Evolutionary conservation across 2,329 filamentous ascomycete genomes (phyloP).

Genomic region (Kalmusia sp.): DNA sequence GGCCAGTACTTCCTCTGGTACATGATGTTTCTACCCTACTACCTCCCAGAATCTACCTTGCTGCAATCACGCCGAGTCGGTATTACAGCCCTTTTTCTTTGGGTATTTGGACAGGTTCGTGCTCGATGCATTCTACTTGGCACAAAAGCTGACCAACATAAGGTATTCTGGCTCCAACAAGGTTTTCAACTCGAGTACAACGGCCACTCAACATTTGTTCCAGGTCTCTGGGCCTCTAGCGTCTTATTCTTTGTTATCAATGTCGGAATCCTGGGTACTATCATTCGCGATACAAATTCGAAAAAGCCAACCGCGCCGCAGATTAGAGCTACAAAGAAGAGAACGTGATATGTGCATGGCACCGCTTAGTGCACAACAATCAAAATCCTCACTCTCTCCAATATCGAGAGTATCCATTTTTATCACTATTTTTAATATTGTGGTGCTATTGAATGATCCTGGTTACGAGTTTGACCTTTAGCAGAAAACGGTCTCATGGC

Average conservation of each 20-base stretch:
- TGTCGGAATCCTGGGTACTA: constrained; percentile 82
- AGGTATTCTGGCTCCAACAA: constrained; percentile 58
- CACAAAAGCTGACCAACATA: constrained; percentile 5
- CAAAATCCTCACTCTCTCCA: no score
- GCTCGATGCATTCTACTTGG: neutral
- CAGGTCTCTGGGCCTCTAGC: constrained; percentile 79
- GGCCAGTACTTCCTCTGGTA: constrained; percentile 97
- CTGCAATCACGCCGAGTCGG: constrained; percentile 68
- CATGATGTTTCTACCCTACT: constrained; percentile 89
- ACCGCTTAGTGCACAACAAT: neutral
- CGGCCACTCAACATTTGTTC: constrained; percentile 82
- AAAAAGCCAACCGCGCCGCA: constrained; percentile 4
- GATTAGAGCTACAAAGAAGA: neutral
- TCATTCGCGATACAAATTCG: constrained; percentile 68
- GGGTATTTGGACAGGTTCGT: constrained; percentile 74
- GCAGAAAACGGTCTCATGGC: neutral
- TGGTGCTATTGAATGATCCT: no score
- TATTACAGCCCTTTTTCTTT: constrained; percentile 69
- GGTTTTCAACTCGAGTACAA: constrained; percentile 63
- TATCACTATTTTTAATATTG: no score
- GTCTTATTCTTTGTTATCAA: constrained; percentile 85
- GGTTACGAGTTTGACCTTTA: neutral
- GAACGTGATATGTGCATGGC: neutral
- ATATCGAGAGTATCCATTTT: no score
- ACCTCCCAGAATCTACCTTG: constrained; percentile 81